phyloP scores from a whole-genome alignment of 805 yeast species.

The Spathaspora gorwiae region DNA sequence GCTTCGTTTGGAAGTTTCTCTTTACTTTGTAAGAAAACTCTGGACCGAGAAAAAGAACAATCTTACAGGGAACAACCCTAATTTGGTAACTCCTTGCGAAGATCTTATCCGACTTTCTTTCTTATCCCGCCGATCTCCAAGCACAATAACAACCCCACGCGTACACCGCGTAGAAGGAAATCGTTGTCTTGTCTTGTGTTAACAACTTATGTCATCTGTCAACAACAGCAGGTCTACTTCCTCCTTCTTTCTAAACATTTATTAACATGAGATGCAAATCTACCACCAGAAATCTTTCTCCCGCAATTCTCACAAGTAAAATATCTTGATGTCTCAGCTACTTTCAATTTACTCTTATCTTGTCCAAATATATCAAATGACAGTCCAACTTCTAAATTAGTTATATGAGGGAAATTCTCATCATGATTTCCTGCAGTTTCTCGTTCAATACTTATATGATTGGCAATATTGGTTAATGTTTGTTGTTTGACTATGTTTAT shows the following conservation, averaged over 20 bases:
- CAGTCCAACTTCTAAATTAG: constrained; percentile 14
- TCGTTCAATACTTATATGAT: constrained; percentile 16
- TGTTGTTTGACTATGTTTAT: constrained; percentile 28
- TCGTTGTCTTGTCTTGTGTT: no score
- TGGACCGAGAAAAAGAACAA: no score
- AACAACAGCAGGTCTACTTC: constrained; percentile 7
- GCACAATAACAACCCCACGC: no score
- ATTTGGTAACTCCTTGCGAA: no score
- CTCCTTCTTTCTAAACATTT: constrained; percentile 78
- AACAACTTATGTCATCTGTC: no score
- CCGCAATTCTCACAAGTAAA: constrained; percentile 79
- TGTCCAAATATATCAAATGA: constrained; percentile 46
- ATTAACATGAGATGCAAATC: constrained; percentile 91
- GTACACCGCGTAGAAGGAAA: no score
- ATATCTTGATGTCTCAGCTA: constrained; percentile 50
- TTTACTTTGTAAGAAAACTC: no score
- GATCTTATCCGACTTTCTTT: no score
- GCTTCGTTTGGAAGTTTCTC: no score
- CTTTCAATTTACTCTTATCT: constrained; percentile 40
- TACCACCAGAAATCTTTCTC: constrained; percentile 81
- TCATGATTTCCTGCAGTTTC: constrained; percentile 9
- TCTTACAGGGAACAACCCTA: no score
- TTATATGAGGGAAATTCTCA: constrained; percentile 2
- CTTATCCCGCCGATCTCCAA: no score
- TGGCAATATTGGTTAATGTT: constrained; percentile 20